Percentiles rank a stretch among this genome's conserved stretches.
Evolutionary conservation across 345 rosid genomes (phyloP).

Genomic region (Pistacia atlantica): DNA sequence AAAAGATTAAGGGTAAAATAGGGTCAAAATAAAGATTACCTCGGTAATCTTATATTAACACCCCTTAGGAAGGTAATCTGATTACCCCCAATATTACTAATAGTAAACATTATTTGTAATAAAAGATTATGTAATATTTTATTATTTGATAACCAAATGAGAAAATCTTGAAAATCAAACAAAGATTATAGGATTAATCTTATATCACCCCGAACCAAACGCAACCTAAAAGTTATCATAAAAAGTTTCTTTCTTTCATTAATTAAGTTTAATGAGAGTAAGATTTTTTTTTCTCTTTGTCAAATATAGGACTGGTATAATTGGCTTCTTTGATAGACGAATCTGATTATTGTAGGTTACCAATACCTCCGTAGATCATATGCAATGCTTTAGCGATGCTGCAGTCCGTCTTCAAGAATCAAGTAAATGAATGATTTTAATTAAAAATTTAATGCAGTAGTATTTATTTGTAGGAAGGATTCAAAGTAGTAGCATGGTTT

Average conservation of each 20-base stretch:
- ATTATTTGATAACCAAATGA: too few relatives aligned
- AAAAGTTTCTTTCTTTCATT: background rate
- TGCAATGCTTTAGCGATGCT: conserved; percentile 83
- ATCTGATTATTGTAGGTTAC: conserved; percentile 53
- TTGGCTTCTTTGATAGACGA: background rate
- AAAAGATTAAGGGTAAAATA: too few relatives aligned
- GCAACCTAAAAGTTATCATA: background rate
- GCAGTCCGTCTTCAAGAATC: conserved; percentile 80
- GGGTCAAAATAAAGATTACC: too few relatives aligned
- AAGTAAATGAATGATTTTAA: conserved; percentile 34
- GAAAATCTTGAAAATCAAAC: too few relatives aligned
- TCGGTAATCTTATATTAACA: too few relatives aligned
- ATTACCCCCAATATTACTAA: too few relatives aligned
- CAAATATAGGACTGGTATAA: background rate
- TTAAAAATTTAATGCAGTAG: background rate
- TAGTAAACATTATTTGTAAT: too few relatives aligned
- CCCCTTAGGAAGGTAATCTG: too few relatives aligned
- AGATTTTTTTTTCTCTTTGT: background rate
- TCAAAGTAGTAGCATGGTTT: background rate
- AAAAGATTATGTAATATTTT: too few relatives aligned
- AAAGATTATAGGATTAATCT: too few relatives aligned
- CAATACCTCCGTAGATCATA: conserved; percentile 70
- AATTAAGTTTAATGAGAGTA: background rate
- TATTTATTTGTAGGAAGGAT: background rate
- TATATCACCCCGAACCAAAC: too few relatives aligned